Evolutionary conservation across 2,329 filamentous ascomycete genomes (phyloP).

Genomic region (Diaporthe ilicicola): DNA sequence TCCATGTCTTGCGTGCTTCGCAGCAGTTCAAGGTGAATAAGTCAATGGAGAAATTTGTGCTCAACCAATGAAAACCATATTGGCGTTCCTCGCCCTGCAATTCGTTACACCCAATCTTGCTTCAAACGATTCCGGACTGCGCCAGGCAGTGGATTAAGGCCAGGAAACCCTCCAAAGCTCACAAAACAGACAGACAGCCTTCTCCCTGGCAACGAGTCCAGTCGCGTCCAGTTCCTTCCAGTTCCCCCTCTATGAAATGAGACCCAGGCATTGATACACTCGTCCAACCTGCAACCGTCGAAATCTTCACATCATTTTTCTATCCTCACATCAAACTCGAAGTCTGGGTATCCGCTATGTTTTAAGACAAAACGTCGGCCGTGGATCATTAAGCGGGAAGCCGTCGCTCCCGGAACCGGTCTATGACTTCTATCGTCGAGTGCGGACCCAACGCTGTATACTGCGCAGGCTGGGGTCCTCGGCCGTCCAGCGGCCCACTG

Average conservation of each 20-base stretch:
- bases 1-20: not conserved
- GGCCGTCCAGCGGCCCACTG: constrained; percentile 66
- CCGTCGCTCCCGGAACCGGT: not conserved
- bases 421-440: constrained; percentile 41
- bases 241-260: not conserved
- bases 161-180: not conserved
- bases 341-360: constrained; percentile 21
- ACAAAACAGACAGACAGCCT: constrained; percentile 3
- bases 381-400: constrained; percentile 18
- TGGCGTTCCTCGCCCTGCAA: constrained; percentile 2
- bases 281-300: not conserved
- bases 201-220: not conserved
- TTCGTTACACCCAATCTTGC: not conserved
- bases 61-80: not conserved
- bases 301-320: constrained; percentile 9
- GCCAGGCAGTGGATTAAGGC: constrained; percentile 23
- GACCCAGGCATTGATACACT: constrained; percentile 6
- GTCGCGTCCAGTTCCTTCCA: not conserved
- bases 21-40: not conserved
- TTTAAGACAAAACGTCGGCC: constrained; percentile 21
- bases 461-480: constrained; percentile 68
- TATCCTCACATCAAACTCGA: constrained; percentile 14
- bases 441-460: constrained; percentile 67
- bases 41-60: not conserved
- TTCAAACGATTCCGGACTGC: not conserved